Conservation (phyloP, 2,329 filamentous ascomycete genomes). For the Verticillium tricorpus region DNA sequence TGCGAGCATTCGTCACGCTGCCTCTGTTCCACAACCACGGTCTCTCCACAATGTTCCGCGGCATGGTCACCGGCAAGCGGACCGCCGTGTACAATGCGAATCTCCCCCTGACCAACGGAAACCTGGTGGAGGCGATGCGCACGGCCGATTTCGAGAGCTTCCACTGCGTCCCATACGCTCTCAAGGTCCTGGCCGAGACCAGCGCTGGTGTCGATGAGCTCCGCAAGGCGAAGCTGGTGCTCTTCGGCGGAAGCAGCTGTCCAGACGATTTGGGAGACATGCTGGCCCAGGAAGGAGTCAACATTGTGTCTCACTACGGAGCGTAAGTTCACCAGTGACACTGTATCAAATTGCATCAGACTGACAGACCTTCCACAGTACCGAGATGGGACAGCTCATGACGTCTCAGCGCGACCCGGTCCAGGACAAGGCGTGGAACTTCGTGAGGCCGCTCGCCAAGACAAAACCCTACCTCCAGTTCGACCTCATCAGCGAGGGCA, state of each 20-base stretch:
- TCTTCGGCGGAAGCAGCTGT: constrained; percentile 47
- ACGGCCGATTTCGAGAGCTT: constrained; percentile 41
- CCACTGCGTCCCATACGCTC: constrained; percentile 51
- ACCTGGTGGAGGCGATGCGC: constrained; percentile 34
- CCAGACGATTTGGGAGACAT: constrained; percentile 48
- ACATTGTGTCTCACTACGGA: constrained; percentile 46
- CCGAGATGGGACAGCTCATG: constrained; percentile 54
- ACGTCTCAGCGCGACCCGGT: constrained; percentile 44
- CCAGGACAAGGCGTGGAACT: constrained; percentile 50
- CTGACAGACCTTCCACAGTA: constrained; percentile 26
- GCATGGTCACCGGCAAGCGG: constrained; percentile 38
- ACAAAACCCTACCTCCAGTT: constrained; percentile 35
- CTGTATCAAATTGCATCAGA: not conserved
- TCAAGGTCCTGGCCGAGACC: constrained; percentile 53
- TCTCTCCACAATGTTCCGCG: constrained; percentile 41
- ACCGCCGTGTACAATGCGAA: constrained; percentile 44
- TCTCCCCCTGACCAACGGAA: constrained; percentile 42
- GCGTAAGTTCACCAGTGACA: constrained; percentile 26
- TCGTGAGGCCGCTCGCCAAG: constrained; percentile 36
- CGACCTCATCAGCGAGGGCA: constrained; percentile 24
- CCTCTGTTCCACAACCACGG: constrained; percentile 50
- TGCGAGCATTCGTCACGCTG: constrained; percentile 39
- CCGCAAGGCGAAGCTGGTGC: constrained; percentile 36
- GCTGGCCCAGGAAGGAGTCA: constrained; percentile 42
- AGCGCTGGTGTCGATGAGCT: constrained; percentile 42